A percentile compares a stretch with the other conserved stretches of the same genome.
phyloP scores from a whole-genome alignment of 2,329 filamentous ascomycete genomes.

The Aspergillus sp. region DNA sequence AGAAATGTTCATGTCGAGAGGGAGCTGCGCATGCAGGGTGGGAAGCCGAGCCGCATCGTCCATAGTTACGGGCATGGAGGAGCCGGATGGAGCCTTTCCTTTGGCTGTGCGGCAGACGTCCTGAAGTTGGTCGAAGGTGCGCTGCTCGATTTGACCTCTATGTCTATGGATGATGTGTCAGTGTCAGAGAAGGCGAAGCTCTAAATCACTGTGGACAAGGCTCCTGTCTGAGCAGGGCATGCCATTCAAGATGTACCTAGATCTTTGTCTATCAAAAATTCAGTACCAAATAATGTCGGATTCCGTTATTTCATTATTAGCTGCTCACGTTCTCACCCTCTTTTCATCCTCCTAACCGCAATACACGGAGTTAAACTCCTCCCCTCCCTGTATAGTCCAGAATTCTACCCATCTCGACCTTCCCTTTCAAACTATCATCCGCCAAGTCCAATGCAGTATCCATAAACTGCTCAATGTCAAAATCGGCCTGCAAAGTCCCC shows the following conservation, averaged over 20 bases:
- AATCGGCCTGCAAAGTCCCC: background rate
- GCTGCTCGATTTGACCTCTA: background rate
- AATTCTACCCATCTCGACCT: background rate
- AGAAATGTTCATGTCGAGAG: constrained; percentile 47
- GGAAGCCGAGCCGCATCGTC: background rate
- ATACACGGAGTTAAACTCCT: too few species aligned
- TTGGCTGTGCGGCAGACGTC: background rate
- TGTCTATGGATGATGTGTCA: background rate
- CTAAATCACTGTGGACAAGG: background rate
- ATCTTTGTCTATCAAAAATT: too few species aligned
- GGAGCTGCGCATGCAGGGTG: constrained; percentile 28
- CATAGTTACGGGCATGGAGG: constrained; percentile 2
- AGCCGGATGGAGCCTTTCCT: background rate
- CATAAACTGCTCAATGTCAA: constrained; percentile 7
- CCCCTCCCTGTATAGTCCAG: background rate
- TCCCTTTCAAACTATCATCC: background rate
- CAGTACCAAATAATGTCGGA: too few species aligned
- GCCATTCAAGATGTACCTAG: too few species aligned
- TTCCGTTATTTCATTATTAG: too few species aligned
- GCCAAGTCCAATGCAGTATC: constrained; percentile 3
- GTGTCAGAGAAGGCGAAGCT: background rate
- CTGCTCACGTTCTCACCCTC: too few species aligned
- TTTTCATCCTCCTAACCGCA: too few species aligned
- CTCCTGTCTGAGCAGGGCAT: too few species aligned
- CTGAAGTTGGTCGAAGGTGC: constrained; percentile 25